phyloP scores from a whole-genome alignment of 1,139 yeast genomes.

The Yamadazyma blattariae region DNA sequence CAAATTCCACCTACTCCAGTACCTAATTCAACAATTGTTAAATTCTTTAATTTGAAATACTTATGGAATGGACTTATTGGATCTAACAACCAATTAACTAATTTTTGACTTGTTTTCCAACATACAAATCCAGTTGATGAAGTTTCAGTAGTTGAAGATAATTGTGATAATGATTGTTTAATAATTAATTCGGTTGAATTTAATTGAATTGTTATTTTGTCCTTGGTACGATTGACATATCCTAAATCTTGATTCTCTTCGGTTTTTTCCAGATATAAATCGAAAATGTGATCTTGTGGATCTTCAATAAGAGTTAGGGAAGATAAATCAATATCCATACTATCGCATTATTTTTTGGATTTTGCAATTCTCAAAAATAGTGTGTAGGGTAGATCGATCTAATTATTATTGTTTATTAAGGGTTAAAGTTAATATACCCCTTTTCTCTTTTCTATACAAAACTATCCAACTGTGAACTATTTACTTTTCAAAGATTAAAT shows the following conservation, averaged over 20 bases:
- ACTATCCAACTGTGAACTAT: too few relatives aligned
- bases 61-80: conserved; percentile 23
- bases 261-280: conserved; percentile 38
- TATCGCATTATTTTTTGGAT: not conserved
- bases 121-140: conserved; percentile 69
- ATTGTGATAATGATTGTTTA: conserved; percentile 40
- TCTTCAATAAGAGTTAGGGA: not conserved
- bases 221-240: conserved; percentile 36
- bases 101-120: conserved; percentile 54
- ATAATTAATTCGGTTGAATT: conserved; percentile 30
- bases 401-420: too few relatives aligned
- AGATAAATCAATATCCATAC: not conserved
- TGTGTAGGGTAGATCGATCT: too few relatives aligned
- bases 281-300: conserved; percentile 43
- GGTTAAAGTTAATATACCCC: too few relatives aligned
- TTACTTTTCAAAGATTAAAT: too few relatives aligned
- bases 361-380: not conserved
- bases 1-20: conserved; percentile 63
- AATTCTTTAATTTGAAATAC: conserved; percentile 10
- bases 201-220: conserved; percentile 30
- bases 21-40: conserved; percentile 57
- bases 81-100: conserved; percentile 52
- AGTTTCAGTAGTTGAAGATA: conserved; percentile 34
- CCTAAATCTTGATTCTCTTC: conserved; percentile 45
- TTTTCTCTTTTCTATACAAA: too few relatives aligned